These are phyloP conservation scores for Quercus wislizeni DNA, from an alignment of 306 rosid genomes.

Conservation along the genomic window DNA sequence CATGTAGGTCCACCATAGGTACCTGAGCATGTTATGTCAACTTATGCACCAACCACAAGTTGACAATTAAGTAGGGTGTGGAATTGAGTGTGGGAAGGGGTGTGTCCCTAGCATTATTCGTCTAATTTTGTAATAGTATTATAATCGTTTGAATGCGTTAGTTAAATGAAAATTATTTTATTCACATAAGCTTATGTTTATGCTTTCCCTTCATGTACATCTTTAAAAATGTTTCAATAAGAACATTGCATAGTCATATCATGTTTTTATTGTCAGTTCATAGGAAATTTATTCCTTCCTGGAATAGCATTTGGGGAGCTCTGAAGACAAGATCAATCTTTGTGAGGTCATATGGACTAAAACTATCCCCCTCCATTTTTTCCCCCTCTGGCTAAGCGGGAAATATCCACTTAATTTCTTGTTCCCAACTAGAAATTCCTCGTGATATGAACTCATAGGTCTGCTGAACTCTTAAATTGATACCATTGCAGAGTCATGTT, in stretches of 20 bases:
- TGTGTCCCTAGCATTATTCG: too few relatives aligned
- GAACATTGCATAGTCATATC: neutral
- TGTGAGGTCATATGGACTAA: neutral
- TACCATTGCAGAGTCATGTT: neutral
- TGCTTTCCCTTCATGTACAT: neutral
- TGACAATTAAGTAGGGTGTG: too few relatives aligned
- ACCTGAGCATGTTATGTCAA: too few relatives aligned
- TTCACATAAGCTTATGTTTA: neutral
- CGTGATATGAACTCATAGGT: neutral
- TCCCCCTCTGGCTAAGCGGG: neutral
- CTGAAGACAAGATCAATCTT: neutral
- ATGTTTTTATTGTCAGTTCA: neutral
- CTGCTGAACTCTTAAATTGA: neutral
- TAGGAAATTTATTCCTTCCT: neutral
- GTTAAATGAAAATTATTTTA: neutral
- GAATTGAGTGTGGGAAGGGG: too few relatives aligned
- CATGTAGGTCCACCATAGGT: too few relatives aligned
- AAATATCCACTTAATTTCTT: neutral
- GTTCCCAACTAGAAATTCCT: neutral
- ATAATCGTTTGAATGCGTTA: neutral
- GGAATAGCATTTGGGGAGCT: neutral
- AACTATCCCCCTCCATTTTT: neutral
- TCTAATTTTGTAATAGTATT: neutral
- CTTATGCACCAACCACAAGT: too few relatives aligned
- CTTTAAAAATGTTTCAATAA: neutral